A percentile compares a stretch with the other conserved stretches of the same genome.
Evolutionary conservation across 768 basidiomycete genomes (phyloP).

Genomic region (Lactarius evosmus): DNA sequence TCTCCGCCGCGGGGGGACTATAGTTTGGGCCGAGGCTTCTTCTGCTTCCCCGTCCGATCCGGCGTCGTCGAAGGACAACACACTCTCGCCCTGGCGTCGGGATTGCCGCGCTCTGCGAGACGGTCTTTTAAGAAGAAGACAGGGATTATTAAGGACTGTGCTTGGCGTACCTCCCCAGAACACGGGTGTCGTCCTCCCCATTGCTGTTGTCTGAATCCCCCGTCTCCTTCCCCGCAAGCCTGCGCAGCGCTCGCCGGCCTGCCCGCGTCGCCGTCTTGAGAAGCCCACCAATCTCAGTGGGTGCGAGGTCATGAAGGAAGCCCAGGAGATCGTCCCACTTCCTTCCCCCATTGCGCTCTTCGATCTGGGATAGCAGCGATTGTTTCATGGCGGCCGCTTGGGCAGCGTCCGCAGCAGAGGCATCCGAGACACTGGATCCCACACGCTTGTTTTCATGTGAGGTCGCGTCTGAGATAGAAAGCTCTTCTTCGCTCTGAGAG

Average conservation of each 20-base stretch:
- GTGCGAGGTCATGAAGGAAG: background rate
- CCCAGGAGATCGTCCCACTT: constrained; percentile 1
- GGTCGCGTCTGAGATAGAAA: background rate
- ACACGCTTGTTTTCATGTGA: background rate
- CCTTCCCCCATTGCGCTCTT: background rate
- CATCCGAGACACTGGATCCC: background rate
- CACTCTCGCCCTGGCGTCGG: background rate
- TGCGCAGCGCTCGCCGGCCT: background rate
- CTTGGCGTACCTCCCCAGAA: background rate
- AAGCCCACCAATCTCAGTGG: background rate
- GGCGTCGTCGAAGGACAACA: background rate
- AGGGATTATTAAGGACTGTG: background rate
- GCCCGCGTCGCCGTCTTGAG: background rate
- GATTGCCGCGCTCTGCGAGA: background rate
- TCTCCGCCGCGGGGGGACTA: background rate
- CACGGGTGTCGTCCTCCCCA: background rate
- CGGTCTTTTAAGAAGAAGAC: background rate
- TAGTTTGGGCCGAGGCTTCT: background rate
- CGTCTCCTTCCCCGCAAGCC: background rate
- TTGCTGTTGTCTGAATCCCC: background rate
- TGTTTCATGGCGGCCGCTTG: background rate
- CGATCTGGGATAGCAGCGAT: background rate
- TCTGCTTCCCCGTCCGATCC: background rate
- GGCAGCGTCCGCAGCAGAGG: background rate
- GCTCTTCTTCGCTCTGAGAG: background rate